Percentiles rank a stretch among this genome's conserved stretches.
These are phyloP conservation scores for Nicotiana attenuata DNA, from an alignment of 257 asterid genomes.

Conservation along the genomic window DNA sequence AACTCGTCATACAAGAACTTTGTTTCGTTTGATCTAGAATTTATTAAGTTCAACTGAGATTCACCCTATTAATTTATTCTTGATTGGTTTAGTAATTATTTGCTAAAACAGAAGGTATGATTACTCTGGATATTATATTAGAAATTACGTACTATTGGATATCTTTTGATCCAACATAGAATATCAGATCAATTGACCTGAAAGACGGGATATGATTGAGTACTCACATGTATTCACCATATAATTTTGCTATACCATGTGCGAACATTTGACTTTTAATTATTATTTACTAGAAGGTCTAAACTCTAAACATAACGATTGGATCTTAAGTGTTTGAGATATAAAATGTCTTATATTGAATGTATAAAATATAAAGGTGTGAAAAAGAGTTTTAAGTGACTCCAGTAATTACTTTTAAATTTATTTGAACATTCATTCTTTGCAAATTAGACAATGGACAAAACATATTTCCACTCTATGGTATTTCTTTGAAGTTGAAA, in stretches of 20 bases:
- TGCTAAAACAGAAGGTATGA: too few species aligned
- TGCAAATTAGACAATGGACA: background rate
- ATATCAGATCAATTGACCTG: too few species aligned
- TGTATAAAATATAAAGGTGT: background rate
- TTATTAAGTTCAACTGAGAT: too few species aligned
- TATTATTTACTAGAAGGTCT: background rate
- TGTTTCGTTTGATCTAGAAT: too few species aligned
- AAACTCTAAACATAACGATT: background rate
- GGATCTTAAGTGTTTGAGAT: background rate
- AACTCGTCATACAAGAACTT: too few species aligned
- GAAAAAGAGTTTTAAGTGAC: background rate
- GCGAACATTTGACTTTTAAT: background rate
- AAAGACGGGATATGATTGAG: too few species aligned
- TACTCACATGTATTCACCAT: background rate
- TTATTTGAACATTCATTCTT: background rate
- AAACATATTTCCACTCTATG: background rate
- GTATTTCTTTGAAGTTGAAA: background rate
- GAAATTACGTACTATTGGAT: too few species aligned
- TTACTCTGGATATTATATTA: too few species aligned
- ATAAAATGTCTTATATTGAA: background rate
- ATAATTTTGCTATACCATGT: background rate
- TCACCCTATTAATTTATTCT: too few species aligned
- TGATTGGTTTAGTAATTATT: too few species aligned
- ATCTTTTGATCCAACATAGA: too few species aligned
- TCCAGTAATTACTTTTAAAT: background rate